Conservation (phyloP, 129 eudicot species). For the Arctium minus region DNA sequence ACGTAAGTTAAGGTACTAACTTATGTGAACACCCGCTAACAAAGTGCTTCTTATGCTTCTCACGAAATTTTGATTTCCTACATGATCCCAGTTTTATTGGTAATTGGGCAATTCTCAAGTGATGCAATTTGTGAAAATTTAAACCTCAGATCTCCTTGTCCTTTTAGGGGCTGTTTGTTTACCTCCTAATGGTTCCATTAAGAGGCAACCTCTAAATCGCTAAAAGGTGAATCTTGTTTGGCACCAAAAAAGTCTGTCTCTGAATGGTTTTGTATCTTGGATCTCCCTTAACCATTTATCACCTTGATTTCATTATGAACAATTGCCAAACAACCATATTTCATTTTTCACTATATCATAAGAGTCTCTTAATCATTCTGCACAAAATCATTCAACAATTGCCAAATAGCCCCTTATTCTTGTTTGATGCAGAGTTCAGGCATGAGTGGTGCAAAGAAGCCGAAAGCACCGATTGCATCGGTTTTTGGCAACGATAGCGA, state of each 20-base stretch:
- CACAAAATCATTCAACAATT: no score
- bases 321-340: no score
- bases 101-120: neutral
- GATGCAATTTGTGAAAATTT: neutral
- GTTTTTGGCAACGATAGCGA: constrained; percentile 80
- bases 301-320: no score
- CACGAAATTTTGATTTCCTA: neutral
- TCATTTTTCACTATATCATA: no score
- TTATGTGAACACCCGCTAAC: neutral
- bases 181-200: no score
- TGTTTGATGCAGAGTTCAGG: constrained; percentile 34
- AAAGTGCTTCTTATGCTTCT: neutral
- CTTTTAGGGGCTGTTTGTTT: neutral
- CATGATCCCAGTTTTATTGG: neutral
- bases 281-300: no score
- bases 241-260: no score
- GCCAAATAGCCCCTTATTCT: neutral
- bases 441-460: constrained; percentile 64
- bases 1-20: neutral
- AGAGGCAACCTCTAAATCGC: no score
- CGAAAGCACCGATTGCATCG: constrained; percentile 62
- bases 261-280: no score
- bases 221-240: no score
- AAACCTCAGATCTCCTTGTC: neutral
- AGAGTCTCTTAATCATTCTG: no score